Evolutionary conservation across 2,329 filamentous ascomycete species (phyloP).

Genomic region (Verruconis gallopava): DNA sequence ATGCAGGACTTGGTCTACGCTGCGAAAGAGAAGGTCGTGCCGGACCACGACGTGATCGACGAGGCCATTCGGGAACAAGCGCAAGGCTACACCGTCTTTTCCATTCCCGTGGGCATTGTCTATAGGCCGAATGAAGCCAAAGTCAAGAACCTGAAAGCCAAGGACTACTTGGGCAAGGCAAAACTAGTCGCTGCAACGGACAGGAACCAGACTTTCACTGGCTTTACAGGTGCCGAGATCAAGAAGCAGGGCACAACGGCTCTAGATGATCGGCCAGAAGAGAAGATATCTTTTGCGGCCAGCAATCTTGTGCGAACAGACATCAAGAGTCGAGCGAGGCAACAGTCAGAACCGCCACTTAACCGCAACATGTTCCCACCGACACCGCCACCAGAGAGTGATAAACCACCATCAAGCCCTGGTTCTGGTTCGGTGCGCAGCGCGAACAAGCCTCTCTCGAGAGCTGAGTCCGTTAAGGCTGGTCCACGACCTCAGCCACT

Average conservation of each 20-base stretch:
- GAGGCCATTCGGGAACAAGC: constrained; percentile 90
- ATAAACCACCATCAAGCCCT: constrained; percentile 36
- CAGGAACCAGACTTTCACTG: constrained; percentile 65
- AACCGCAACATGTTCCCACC: constrained; percentile 80
- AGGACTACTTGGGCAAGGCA: constrained; percentile 96
- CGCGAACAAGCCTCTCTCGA: constrained; percentile 15
- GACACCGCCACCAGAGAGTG: constrained; percentile 91
- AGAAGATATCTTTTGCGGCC: constrained; percentile 82
- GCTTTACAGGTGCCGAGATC: constrained; percentile 66
- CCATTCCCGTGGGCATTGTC: constrained; percentile 87
- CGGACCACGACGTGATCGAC: constrained; percentile 95
- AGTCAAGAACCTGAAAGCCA: constrained; percentile 94
- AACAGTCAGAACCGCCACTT: constrained; percentile 73
- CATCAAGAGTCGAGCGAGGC: constrained; percentile 58
- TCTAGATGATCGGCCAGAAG: constrained; percentile 68
- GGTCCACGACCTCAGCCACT: constrained; percentile 35
- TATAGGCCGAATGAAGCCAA: constrained; percentile 96
- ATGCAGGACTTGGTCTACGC: constrained; percentile 85
- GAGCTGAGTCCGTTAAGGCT: constrained; percentile 37
- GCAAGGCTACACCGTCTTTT: constrained; percentile 98
- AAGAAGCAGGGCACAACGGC: constrained; percentile 48
- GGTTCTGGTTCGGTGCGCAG: constrained; percentile 1
- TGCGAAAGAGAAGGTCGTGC: constrained; percentile 88
- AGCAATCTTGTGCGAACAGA: constrained; percentile 86
- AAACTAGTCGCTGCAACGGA: constrained; percentile 81